Evolutionary conservation across 1,284 basidiomycete species (phyloP), one percentile per base, ranked within the genome.

Genomic region (Apiotrichum porosum): DNA sequence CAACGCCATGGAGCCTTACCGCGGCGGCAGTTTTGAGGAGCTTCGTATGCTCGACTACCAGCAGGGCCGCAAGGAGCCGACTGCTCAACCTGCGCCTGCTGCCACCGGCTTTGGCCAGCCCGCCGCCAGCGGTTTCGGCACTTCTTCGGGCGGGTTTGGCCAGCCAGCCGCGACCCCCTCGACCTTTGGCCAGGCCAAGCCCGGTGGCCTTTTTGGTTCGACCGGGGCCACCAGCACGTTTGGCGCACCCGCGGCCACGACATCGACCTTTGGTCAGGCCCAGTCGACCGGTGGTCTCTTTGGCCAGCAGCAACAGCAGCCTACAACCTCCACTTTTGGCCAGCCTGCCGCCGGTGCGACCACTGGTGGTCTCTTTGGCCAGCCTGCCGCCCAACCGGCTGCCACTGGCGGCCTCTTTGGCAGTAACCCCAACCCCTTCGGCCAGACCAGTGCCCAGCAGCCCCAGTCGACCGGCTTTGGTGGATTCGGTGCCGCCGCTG

Each of bases 41-140:
- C 62, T 77, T 21, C 75, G 77, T 57, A 68, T 69, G 45, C 71
- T 77, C 61, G 75, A 76, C 52, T 79, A 78, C 55, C 75, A 76
- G 56, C 76, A 81, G 60, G 79, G 78, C 58, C 81, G 83, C 40
- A 82, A 82, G 63, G 58, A 65, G 50, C 58, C 66, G 0, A 60
- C 55, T 6, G 51, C 54, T 28, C 48, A 50, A 35, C 51, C 60
- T 1, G 63, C 67, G 0, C 41, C 69, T 30, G 58, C 64, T 41
- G 33, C 53, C 34, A 52, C 52, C 37, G 62, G 61, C 14, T 71
- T 73, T 37, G 72, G 70, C 19, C 69, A 74, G 48, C 56, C 67
- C 6, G 58, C 64, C 78, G 80, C 14, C 10, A 56, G 71, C 39
- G 65, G 76, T 18, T 82, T 82, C 58, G 78, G 79, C 19, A 19